Percentiles rank a stretch among this genome's conserved stretches.
Evolutionary conservation across 116 monocot species (phyloP).

Genomic region (Posidonia oceanica): DNA sequence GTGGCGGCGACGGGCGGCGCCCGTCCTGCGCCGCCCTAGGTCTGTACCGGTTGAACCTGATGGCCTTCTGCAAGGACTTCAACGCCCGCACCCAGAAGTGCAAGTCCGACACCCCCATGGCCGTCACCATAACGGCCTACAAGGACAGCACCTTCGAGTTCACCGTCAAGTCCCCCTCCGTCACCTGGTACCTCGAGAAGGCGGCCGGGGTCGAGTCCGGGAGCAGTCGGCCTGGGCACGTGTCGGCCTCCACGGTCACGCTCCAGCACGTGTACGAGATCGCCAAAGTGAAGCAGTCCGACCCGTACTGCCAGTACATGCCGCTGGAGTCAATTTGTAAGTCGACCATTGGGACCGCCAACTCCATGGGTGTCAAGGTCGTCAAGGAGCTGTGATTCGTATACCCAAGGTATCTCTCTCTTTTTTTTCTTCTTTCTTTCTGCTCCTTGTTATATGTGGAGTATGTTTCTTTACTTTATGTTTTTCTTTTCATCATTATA

Average conservation of each 20-base stretch:
- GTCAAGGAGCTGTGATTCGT: conserved; percentile 58
- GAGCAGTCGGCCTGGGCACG: conserved; percentile 75
- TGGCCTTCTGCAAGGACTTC: conserved; percentile 99
- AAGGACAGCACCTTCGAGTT: conserved; percentile 97
- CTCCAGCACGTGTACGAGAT: conserved; percentile 89
- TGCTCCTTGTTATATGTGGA: too few relatives aligned
- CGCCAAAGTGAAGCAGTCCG: conserved; percentile 86
- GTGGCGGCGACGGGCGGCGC: conserved; percentile 78
- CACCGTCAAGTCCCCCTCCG: conserved; percentile 75
- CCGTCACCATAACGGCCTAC: conserved; percentile 80
- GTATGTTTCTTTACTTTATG: too few relatives aligned
- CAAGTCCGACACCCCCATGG: conserved; percentile 93
- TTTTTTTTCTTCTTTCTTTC: too few relatives aligned
- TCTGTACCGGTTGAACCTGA: conserved; percentile 84
- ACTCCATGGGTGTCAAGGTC: conserved; percentile 83
- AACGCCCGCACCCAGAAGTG: conserved; percentile 94
- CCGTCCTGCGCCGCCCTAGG: conserved; percentile 82
- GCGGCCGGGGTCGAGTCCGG: conserved; percentile 86
- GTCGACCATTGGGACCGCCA: conserved; percentile 84
- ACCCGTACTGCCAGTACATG: conserved; percentile 61
- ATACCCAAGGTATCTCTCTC: too few relatives aligned
- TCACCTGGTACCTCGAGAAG: conserved; percentile 84
- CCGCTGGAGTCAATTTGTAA: conserved; percentile 78
- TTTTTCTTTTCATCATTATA: too few relatives aligned
- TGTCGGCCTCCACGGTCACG: conserved; percentile 45